Percentiles rank a stretch among this genome's conserved stretches.
phyloP scores from a whole-genome alignment of 192 early-diverging fungal genomes.

The Mortierella claussenii region DNA sequence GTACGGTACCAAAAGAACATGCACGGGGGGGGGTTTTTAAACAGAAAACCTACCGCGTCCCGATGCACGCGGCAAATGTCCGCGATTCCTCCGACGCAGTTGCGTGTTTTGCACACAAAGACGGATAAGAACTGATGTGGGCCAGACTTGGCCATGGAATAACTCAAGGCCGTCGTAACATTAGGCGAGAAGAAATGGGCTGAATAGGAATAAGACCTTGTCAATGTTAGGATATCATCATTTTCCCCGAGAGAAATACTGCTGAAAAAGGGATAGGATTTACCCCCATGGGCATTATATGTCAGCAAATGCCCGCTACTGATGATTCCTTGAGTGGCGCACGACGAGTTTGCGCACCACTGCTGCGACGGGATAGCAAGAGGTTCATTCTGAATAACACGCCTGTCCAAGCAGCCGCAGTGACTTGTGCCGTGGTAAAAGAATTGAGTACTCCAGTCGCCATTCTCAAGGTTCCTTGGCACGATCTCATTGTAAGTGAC shows the following conservation, averaged over 20 bases:
- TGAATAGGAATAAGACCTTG: background rate
- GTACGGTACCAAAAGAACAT: too few species aligned
- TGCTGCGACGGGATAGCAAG: background rate
- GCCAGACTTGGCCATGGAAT: background rate
- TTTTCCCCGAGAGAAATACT: background rate
- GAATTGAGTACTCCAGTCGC: background rate
- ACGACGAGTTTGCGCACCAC: background rate
- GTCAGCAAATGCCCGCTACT: conserved; percentile 1
- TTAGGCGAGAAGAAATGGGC: conserved; percentile 11
- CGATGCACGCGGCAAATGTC: too few species aligned
- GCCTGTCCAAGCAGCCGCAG: background rate
- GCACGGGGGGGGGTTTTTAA: too few species aligned
- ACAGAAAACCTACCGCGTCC: too few species aligned
- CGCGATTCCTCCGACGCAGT: too few species aligned
- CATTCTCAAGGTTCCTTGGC: background rate
- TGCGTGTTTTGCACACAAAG: conserved; percentile 14
- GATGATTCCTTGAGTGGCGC: background rate
- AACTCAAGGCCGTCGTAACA: background rate
- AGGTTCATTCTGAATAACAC: background rate
- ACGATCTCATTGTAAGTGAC: background rate
- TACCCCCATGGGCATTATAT: background rate
- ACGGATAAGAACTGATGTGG: background rate
- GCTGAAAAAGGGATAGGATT: background rate
- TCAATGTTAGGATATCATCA: background rate
- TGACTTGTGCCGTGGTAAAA: conserved; percentile 12